Percentiles rank a stretch among this genome's conserved stretches.
phyloP scores from a whole-genome alignment of 495 filamentous ascomycete species.

The Collariella sp. region DNA sequence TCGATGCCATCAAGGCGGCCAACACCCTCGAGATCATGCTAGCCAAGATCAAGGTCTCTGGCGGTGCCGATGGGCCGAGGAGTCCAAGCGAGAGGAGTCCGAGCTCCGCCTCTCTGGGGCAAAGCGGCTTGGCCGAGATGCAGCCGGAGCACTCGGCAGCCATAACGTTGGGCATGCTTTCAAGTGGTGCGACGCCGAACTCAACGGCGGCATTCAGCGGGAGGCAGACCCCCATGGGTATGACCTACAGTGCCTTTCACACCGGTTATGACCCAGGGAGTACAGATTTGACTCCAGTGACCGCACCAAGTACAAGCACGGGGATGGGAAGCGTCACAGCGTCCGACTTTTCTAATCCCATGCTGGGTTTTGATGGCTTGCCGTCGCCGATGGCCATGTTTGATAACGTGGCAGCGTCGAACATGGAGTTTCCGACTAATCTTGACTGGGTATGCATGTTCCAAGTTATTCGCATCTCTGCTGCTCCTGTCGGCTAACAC shows the following conservation, averaged over 20 bases:
- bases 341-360: slow-evolving; percentile 46
- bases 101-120: slow-evolving; percentile 26
- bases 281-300: neutral
- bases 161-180: slow-evolving; percentile 74
- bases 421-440: slow-evolving; percentile 43
- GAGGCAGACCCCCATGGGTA: slow-evolving; percentile 32
- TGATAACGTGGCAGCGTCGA: slow-evolving; percentile 35
- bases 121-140: slow-evolving; percentile 28
- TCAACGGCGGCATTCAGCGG: slow-evolving; percentile 27
- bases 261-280: slow-evolving; percentile 20
- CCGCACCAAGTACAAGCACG: slow-evolving; percentile 1
- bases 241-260: slow-evolving; percentile 30
- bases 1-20: slow-evolving; percentile 81
- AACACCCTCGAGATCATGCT: slow-evolving; percentile 73
- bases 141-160: slow-evolving; percentile 60
- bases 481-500: neutral
- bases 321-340: slow-evolving; percentile 23
- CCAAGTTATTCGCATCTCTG: neutral
- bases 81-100: slow-evolving; percentile 14
- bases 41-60: slow-evolving; percentile 52
- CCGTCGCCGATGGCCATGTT: slow-evolving; percentile 50
- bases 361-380: slow-evolving; percentile 44
- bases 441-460: slow-evolving; percentile 62
- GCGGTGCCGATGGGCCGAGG: slow-evolving; percentile 14
- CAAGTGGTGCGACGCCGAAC: slow-evolving; percentile 58